Evolutionary conservation across 2,329 filamentous ascomycete species (phyloP).

Genomic region (Hawksworthiomyces lignivorus): DNA sequence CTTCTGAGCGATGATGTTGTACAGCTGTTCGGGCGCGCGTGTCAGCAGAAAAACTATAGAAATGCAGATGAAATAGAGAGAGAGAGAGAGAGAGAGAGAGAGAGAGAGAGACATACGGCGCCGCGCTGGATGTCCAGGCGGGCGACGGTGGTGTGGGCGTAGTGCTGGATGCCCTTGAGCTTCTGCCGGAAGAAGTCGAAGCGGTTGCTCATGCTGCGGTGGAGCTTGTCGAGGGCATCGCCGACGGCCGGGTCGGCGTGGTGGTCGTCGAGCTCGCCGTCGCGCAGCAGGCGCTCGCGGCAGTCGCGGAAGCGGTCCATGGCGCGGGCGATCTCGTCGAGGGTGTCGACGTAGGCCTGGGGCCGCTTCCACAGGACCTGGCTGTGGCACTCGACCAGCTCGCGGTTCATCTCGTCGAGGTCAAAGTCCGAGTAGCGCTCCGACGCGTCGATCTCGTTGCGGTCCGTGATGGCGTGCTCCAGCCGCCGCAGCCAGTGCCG

Average conservation of each 20-base stretch:
- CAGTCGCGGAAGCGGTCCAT: constrained; percentile 13
- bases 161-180: constrained; percentile 54
- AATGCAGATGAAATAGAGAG: too few species aligned
- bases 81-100: constrained; percentile 8
- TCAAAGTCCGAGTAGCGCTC: constrained; percentile 49
- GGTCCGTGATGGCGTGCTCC: constrained; percentile 54
- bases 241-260: constrained; percentile 18
- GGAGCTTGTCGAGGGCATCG: constrained; percentile 34
- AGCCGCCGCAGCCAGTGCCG: constrained; percentile 54
- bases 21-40: constrained; percentile 39
- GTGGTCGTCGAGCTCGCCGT: not conserved
- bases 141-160: constrained; percentile 54
- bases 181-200: constrained; percentile 55
- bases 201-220: constrained; percentile 44
- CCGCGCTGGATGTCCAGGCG: constrained; percentile 53
- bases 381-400: constrained; percentile 54
- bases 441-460: constrained; percentile 49
- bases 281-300: constrained; percentile 6
- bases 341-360: constrained; percentile 41
- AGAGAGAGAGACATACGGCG: constrained; percentile 36
- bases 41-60: not conserved
- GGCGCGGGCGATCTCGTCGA: constrained; percentile 14
- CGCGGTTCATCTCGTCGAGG: constrained; percentile 52
- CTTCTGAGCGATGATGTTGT: constrained; percentile 59
- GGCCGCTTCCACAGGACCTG: constrained; percentile 32